These are phyloP conservation scores for Chrysanthemum lavandulifolium DNA, from an alignment of 129 eudicot genomes.

Conservation along the genomic window DNA sequence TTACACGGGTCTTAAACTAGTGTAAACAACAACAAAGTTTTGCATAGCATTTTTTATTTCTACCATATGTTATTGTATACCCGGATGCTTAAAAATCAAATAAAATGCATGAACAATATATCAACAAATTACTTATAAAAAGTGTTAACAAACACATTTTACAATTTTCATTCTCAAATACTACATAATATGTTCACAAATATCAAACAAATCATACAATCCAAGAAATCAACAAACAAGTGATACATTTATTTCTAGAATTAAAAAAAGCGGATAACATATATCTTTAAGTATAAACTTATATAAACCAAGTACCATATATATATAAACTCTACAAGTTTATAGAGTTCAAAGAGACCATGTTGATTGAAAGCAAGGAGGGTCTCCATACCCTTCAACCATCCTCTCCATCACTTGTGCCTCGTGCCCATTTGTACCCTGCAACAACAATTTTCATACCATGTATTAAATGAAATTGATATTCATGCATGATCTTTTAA, in stretches of 20 bases:
- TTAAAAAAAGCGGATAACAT: neutral
- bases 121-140: neutral
- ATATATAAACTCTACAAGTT: neutral
- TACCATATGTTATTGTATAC: too few species aligned
- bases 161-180: neutral
- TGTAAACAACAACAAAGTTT: too few species aligned
- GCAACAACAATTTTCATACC: constrained; percentile 27
- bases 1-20: too few species aligned
- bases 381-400: constrained; percentile 57
- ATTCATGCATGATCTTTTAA: neutral
- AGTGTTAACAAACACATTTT: neutral
- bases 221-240: constrained; percentile 17
- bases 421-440: constrained; percentile 70
- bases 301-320: constrained; percentile 7
- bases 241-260: neutral
- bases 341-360: constrained; percentile 47
- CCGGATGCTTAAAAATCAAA: too few species aligned
- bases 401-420: constrained; percentile 59
- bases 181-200: neutral
- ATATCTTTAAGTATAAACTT: constrained; percentile 9
- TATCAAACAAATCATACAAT: constrained; percentile 8
- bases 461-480: constrained; percentile 23
- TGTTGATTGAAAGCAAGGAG: constrained; percentile 55
- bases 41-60: neutral
- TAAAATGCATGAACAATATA: neutral